Evolutionary conservation across 805 yeast genomes (phyloP).

Genomic region (Barnettozyma californica): DNA sequence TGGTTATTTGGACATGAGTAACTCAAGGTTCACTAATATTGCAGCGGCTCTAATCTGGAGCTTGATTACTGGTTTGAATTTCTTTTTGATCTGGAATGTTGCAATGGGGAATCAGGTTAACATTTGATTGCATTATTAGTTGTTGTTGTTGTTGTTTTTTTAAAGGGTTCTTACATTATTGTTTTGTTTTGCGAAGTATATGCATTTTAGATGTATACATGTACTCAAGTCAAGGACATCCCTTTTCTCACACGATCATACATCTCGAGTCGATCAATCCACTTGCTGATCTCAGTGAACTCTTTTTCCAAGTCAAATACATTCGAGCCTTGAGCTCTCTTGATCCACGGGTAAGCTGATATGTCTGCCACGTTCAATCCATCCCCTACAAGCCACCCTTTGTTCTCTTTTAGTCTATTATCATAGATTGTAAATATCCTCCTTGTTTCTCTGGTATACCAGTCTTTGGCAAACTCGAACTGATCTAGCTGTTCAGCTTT

Average conservation of each 20-base stretch:
- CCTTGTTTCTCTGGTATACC: constrained; percentile 2
- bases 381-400: constrained; percentile 8
- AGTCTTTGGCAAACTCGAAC: background rate
- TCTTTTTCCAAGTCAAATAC: background rate
- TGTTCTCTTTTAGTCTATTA: background rate
- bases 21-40: constrained; percentile 40
- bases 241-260: constrained; percentile 6
- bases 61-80: constrained; percentile 59
- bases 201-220: background rate
- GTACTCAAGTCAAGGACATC: background rate
- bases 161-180: background rate
- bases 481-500: background rate
- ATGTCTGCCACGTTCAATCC: constrained; percentile 8
- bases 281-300: constrained; percentile 1
- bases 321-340: background rate
- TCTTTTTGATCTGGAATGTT: constrained; percentile 48
- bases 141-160: background rate
- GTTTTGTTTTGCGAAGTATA: background rate
- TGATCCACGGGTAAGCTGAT: constrained; percentile 7
- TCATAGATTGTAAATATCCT: constrained; percentile 4
- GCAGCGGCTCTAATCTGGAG: constrained; percentile 42
- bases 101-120: constrained; percentile 37
- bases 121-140: background rate
- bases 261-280: constrained; percentile 10
- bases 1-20: constrained; percentile 32